Percentiles rank a stretch among this genome's conserved stretches.
Conservation (phyloP, 2,329 filamentous ascomycete species). For the Alternaria ventricosa region DNA sequence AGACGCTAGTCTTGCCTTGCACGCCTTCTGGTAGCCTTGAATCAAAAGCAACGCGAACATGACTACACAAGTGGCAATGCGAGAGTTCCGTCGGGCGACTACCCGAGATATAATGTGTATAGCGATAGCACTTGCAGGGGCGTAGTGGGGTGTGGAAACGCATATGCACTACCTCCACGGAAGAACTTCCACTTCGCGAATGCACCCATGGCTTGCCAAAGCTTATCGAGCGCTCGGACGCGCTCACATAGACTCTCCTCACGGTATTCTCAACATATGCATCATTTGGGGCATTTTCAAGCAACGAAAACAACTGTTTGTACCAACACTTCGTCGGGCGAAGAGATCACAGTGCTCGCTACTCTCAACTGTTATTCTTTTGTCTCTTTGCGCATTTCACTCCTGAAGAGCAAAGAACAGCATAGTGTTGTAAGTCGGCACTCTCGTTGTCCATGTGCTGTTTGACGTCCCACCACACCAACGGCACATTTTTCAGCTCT, state of each 20-base stretch:
- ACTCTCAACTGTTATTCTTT: neutral
- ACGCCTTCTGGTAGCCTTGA: neutral
- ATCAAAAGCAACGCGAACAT: neutral
- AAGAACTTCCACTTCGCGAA: neutral
- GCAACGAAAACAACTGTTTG: neutral
- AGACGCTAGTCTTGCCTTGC: neutral
- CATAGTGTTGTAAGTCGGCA: neutral
- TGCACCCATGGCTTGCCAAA: neutral
- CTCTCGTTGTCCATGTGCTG: neutral
- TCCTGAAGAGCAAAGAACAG: constrained; percentile 17
- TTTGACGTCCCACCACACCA: neutral
- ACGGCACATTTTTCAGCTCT: neutral
- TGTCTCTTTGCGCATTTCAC: neutral
- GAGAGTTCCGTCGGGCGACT: neutral
- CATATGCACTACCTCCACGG: neutral
- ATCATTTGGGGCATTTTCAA: neutral
- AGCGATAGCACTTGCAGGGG: neutral
- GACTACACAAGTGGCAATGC: neutral
- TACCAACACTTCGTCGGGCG: neutral
- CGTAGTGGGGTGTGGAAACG: neutral
- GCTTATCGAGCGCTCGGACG: neutral
- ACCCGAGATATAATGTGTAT: neutral
- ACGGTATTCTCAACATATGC: neutral
- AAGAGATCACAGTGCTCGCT: neutral
- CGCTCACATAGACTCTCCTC: neutral